Base-by-base conservation (phyloP, 2,329 filamentous ascomycete genomes). In the Lachnellula arida region DNA sequence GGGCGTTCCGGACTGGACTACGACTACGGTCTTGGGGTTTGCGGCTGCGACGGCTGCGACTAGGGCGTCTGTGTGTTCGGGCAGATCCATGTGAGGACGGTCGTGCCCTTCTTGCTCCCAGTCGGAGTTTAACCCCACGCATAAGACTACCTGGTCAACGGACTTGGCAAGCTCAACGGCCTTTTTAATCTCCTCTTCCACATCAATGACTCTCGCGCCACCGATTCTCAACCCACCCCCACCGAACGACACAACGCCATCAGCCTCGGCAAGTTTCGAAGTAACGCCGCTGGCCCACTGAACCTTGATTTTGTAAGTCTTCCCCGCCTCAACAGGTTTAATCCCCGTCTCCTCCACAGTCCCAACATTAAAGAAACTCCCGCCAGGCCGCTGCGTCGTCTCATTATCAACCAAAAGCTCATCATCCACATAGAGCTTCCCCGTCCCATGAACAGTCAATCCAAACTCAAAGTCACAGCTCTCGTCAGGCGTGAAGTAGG, bases 51-150 rank as follows among this genome's bases (percentile, higher is more conserved):
- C 82, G 1, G 82, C 80, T 9, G 76, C 68, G 63, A 92, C 87
- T 55, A 95, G 73, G 17, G 81, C 77, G 62, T 93, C 88, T 23
- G 86, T 81, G 42, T 81, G 79, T 17, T 86, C 80, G 73, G 91
- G 93, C 0, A 94, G 76, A 25, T 86, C 88, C 69, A 96, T 82
- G 70, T 89, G 87, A 63, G 85, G 86, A 35, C 90, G 84, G 72
- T 96, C 91, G 42, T 81, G 77, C 35, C 87, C 87, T 72, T 91
- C 89, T 0, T 85, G 87, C 69, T 92, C 89, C 86, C 87, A 92
- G 67, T 92, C 88, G 19, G 80, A 49, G 66, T 91, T 91, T 46
- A 93, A 78, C 1, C 89, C 89, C 1, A 84, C 84, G 66, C 88
- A 88, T 53, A 93, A 75, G 57, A 94, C 78, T 47, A 91, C 89